A percentile compares a stretch with the other conserved stretches of the same genome.
Conservation (phyloP, 768 basidiomycete genomes). For the Russula foetens region DNA sequence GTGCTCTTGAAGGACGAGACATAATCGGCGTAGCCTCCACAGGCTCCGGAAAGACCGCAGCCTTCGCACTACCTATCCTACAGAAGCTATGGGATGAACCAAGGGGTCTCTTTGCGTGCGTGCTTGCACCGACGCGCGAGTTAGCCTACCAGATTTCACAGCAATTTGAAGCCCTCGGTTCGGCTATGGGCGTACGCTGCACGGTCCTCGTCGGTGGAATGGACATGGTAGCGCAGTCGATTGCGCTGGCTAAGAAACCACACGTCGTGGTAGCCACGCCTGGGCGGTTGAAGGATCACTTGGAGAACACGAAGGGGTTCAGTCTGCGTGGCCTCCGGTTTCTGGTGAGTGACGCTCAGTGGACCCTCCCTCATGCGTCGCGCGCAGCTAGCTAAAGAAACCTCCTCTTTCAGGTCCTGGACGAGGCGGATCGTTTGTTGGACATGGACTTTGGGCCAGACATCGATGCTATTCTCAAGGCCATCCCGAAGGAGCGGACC, state of each 20-base stretch:
- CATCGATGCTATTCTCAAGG: constrained; percentile 94
- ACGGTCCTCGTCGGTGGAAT: constrained; percentile 93
- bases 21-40: constrained; percentile 98
- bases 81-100: constrained; percentile 97
- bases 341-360: constrained; percentile 45
- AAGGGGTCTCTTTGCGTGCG: constrained; percentile 84
- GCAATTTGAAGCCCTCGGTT: constrained; percentile 87
- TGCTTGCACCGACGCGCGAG: constrained; percentile 96
- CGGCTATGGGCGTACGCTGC: constrained; percentile 87
- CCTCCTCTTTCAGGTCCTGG: constrained; percentile 61
- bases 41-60: constrained; percentile 96
- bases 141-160: constrained; percentile 98
- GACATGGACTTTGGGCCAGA: constrained; percentile 96
- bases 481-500: constrained; percentile 87
- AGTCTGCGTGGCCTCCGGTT: constrained; percentile 80
- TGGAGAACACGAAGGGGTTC: constrained; percentile 97
- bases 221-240: constrained; percentile 83
- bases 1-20: constrained; percentile 85
- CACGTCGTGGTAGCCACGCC: constrained; percentile 96
- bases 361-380: not conserved
- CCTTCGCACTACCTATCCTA: constrained; percentile 91
- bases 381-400: not conserved
- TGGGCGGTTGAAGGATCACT: constrained; percentile 84
- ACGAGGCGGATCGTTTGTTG: constrained; percentile 91
- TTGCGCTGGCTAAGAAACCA: constrained; percentile 88